Evolutionary conservation across 257 asterid genomes (phyloP).

Genomic region (Solanum ossicruentum): DNA sequence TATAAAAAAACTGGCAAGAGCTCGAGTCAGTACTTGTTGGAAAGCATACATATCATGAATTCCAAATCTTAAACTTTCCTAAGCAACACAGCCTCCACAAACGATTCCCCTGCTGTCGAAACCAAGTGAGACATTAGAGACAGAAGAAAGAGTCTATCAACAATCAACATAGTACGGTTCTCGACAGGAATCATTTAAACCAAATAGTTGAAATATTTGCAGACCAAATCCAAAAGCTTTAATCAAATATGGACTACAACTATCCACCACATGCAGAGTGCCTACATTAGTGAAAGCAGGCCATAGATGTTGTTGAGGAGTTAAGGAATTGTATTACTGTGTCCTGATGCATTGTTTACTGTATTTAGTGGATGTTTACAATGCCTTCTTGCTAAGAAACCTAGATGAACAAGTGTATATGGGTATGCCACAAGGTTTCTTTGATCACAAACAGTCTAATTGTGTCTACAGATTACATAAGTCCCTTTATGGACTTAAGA

Average conservation of each 20-base stretch:
- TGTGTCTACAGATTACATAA: too few relatives aligned
- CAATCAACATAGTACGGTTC: background rate
- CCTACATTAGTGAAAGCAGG: background rate
- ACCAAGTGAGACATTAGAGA: background rate
- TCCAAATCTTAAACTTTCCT: background rate
- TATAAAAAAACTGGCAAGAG: background rate
- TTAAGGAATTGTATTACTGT: too few relatives aligned
- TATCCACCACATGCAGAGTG: background rate
- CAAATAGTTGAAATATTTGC: background rate
- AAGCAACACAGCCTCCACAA: slow-evolving; percentile 70
- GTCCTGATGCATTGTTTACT: too few relatives aligned
- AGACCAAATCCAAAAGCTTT: background rate
- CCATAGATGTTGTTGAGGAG: background rate
- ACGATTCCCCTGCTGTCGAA: slow-evolving; percentile 46
- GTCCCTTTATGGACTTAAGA: too few relatives aligned
- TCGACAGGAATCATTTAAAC: background rate
- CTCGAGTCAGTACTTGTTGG: background rate
- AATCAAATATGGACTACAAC: background rate
- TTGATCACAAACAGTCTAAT: too few relatives aligned
- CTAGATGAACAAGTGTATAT: too few relatives aligned
- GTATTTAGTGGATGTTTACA: too few relatives aligned
- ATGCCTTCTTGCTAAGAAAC: too few relatives aligned
- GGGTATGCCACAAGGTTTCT: too few relatives aligned
- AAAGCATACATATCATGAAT: background rate
- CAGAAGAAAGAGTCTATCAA: background rate